Base-by-base conservation (phyloP, 202 grass and related monocot species). In the Saccharum hybrid region DNA sequence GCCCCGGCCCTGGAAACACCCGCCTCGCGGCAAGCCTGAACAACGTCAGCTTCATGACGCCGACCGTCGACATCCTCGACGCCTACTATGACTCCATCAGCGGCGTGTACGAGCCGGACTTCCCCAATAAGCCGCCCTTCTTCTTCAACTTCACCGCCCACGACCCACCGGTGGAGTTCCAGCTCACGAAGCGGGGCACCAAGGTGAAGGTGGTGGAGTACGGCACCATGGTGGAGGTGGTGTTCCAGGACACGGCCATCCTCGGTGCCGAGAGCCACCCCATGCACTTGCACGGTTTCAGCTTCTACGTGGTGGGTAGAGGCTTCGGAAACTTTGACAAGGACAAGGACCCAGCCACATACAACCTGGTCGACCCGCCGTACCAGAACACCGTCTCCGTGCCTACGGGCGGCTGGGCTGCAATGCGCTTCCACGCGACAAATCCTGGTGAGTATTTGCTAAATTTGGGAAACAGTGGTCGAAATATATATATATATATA, bases 251-350 rank as follows among this genome's bases (percentile, higher is more conserved):
- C 68, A 88, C 83, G 19, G 75, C 63, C 19, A 16, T 84, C 31
- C 30, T 91, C 1, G 87, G 78, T 10, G 81, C 67, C 1, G 90
- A 95, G 86, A 90, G 59, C 80, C 93, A 95, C 72, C 93, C 93
- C 2, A 89, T 93, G 80, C 93, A 96, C 64, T 73, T 96, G 49
- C 93, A 96, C 63, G 93, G 90, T 0, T 84, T 46, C 70, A 78
- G 69, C 68, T 93, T 97, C 86, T 97, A 88, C 74, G 84, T 87
- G 2, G 84, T 96, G 8, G 92, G 92, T 15, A 43, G 54, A 18
- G 93, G 93, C 12, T 73, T 76, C 30, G 93, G 90, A 0, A 75
- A 72, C 42, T 92, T 84, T 19, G n/a, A 90, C 42, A 10, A 68
- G 63, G 22, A 8, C 36, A 87, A 40, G 22, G 88, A 89, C 34